These are phyloP conservation scores for Nemophila menziesii DNA, from an alignment of 257 asterid species.

Conservation along the genomic window DNA sequence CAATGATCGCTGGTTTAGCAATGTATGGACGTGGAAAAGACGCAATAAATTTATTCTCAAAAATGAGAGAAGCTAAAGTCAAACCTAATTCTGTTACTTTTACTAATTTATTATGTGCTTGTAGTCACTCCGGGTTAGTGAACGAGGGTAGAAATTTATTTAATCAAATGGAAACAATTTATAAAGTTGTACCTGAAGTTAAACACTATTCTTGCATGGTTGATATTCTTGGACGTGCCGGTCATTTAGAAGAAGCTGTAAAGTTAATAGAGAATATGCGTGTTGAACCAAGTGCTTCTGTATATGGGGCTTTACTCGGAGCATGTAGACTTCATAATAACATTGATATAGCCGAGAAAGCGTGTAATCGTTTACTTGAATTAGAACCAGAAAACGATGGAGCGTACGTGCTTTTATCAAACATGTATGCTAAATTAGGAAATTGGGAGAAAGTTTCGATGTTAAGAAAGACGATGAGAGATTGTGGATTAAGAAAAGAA, in stretches of 20 bases:
- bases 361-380: conserved; percentile 36
- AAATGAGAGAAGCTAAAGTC: conserved; percentile 52
- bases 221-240: conserved; percentile 80
- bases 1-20: conserved; percentile 75
- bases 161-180: conserved; percentile 38
- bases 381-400: conserved; percentile 66
- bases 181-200: conserved; percentile 33
- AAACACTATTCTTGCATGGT: conserved; percentile 77
- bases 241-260: conserved; percentile 45
- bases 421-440: conserved; percentile 53
- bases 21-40: conserved; percentile 68
- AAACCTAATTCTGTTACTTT: conserved; percentile 58
- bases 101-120: conserved; percentile 57
- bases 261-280: conserved; percentile 50
- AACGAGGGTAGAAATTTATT: conserved; percentile 44
- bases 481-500: conserved; percentile 60
- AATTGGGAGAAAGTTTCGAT: conserved; percentile 51
- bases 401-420: conserved; percentile 51
- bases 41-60: conserved; percentile 43
- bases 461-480: conserved; percentile 53
- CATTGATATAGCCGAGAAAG: conserved; percentile 46
- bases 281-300: conserved; percentile 35
- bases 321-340: conserved; percentile 54
- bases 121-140: conserved; percentile 73
- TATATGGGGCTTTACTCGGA: conserved; percentile 77